Evolutionary conservation across 495 filamentous ascomycete genomes (phyloP), one percentile per base, ranked within the genome.

Genomic region (Xylaria intraflava): DNA sequence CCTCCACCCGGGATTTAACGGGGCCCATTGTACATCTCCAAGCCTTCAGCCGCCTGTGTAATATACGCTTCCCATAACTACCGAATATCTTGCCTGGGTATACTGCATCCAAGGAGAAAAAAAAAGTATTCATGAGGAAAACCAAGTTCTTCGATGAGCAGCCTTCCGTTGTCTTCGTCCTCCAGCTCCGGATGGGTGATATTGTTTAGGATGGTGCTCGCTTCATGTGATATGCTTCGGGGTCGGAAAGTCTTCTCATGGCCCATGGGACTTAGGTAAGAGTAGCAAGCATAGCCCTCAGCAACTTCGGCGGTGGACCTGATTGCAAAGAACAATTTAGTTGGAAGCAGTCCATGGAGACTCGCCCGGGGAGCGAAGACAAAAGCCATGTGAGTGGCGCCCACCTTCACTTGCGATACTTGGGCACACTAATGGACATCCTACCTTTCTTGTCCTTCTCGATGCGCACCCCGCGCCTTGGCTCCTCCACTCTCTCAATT

Each of bases 381-480:
- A 20, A 20, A 31, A 22, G 46, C 14, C 35, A 11, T n/a, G 16
- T 19, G 16, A 17, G 26, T 50, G 20, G 39, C 40, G 64, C 68
- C 56, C 69, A 69, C 66, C 64, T 68, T 75, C 67, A 66, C 63
- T 70, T 61, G 67, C 62, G 70, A 72, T 75, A 65, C 67, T 72
- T 79, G 68, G 82, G 78, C 71, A 81, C 68, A 69, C 73, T 76
- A 70, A 86, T 78, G 70, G 76, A 79, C 77, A 87, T 76, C 84
- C 78, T 90, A 94, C 90, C 88, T 86, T 80, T 89, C 70, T 83
- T 83, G 65, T 95, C 87, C 75, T 83, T 86, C 71, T 86, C 84
- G 57, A 93, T 73, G 60, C 88, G 79, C 19, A 85, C 77, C 16
- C 81, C 80, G 26, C 72, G 70, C 23, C 76, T 71, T 12, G 71